Percentiles rank a stretch among this genome's conserved stretches.
These are phyloP conservation scores for Ophiosphaerella herpotricha DNA, from an alignment of 2,329 filamentous ascomycete genomes.

Conservation along the genomic window DNA sequence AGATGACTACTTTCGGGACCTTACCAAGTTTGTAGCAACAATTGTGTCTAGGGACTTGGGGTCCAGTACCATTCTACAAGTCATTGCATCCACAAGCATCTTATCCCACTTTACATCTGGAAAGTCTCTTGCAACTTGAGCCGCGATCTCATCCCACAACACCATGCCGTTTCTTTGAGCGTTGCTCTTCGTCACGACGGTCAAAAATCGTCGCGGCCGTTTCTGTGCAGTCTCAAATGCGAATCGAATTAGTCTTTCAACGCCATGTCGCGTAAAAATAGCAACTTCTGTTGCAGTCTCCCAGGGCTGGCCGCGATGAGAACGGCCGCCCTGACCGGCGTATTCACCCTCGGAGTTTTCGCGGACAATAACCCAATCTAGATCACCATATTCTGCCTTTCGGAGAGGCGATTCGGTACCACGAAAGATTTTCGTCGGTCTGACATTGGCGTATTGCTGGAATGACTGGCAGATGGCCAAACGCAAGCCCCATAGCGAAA, in stretches of 20 bases:
- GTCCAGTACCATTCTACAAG: conserved; percentile 65
- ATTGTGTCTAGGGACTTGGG: conserved; percentile 66
- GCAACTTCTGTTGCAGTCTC: conserved; percentile 66
- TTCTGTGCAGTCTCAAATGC: conserved; percentile 65
- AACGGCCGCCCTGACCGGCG: conserved; percentile 66
- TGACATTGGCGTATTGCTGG: conserved; percentile 62
- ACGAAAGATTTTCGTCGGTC: conserved; percentile 64
- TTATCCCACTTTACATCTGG: conserved; percentile 66
- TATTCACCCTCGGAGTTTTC: conserved; percentile 72
- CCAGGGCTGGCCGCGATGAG: conserved; percentile 63
- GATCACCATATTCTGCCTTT: conserved; percentile 59
- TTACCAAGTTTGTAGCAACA: conserved; percentile 63
- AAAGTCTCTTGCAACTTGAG: conserved; percentile 60
- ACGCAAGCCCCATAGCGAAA: conserved; percentile 61
- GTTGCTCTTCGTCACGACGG: conserved; percentile 69
- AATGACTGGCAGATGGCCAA: conserved; percentile 61
- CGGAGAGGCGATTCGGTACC: conserved; percentile 64
- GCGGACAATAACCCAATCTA: conserved; percentile 69
- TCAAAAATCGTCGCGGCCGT: conserved; percentile 62
- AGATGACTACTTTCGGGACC: conserved; percentile 49
- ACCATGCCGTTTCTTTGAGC: conserved; percentile 70
- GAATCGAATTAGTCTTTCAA: conserved; percentile 65
- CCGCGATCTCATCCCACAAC: conserved; percentile 68
- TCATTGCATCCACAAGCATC: conserved; percentile 72
- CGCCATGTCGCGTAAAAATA: conserved; percentile 65